Percentiles rank a stretch among this genome's conserved stretches.
Conservation (phyloP, 371 early-diverging fungal species). For the Apophysomyces ossiformis region DNA sequence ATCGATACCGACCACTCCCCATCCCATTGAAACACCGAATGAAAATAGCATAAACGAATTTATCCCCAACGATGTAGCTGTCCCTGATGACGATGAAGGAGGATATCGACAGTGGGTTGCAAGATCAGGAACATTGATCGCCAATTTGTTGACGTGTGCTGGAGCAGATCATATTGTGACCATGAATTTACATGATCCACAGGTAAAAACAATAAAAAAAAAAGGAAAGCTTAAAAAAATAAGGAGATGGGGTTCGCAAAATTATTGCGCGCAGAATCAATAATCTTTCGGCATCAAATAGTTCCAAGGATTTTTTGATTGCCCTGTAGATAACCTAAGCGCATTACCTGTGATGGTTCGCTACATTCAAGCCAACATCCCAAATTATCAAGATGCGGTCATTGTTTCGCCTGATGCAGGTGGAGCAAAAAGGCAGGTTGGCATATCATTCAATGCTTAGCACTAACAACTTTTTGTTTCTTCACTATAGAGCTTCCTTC, state of each 20-base stretch:
- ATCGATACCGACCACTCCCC: too few species aligned
- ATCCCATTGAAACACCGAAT: too few species aligned
- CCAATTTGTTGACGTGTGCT: slow-evolving; percentile 85
- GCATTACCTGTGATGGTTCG: slow-evolving; percentile 88
- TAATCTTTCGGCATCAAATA: slow-evolving; percentile 24
- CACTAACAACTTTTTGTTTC: background rate
- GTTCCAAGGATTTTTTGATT: slow-evolving; percentile 97
- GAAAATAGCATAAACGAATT: background rate
- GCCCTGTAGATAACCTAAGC: slow-evolving; percentile 97
- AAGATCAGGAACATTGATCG: slow-evolving; percentile 86
- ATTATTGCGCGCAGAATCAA: too few species aligned
- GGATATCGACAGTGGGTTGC: slow-evolving; percentile 83
- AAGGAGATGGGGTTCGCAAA: too few species aligned
- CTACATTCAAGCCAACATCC: slow-evolving; percentile 84
- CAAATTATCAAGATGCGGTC: slow-evolving; percentile 79
- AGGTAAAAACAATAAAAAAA: slow-evolving; percentile 34
- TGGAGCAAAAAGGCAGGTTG: slow-evolving; percentile 47
- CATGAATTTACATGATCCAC: slow-evolving; percentile 95
- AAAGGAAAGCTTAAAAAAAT: background rate
- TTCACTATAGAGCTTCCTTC: slow-evolving; percentile 67
- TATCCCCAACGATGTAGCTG: background rate
- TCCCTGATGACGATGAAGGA: background rate
- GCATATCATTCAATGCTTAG: too few species aligned
- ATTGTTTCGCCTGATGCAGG: slow-evolving; percentile 98
- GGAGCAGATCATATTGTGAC: slow-evolving; percentile 97